These are phyloP conservation scores for Aspergillus nomiae DNA, from an alignment of 2,329 filamentous ascomycete species.

Conservation along the genomic window DNA sequence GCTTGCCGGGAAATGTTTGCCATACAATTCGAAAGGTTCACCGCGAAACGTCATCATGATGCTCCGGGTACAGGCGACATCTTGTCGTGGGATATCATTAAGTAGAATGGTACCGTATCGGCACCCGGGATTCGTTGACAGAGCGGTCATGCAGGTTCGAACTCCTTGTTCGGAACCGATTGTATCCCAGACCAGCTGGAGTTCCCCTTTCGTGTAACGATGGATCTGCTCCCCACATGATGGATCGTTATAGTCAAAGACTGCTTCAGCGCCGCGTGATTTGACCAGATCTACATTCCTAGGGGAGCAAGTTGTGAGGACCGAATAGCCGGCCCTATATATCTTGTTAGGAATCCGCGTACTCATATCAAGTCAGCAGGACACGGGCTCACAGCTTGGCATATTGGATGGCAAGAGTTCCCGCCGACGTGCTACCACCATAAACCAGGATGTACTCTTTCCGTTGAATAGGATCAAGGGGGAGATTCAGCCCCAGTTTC, in stretches of 20 bases:
- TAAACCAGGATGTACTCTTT: slow-evolving; percentile 9
- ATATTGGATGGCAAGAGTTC: slow-evolving; percentile 5
- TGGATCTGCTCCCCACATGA: not conserved
- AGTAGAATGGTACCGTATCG: not conserved
- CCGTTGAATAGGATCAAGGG: not conserved
- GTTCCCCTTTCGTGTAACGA: not conserved
- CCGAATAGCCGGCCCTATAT: slow-evolving; percentile 9
- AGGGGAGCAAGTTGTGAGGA: slow-evolving; percentile 17
- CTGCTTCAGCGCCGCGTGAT: slow-evolving; percentile 11
- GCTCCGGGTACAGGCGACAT: not conserved
- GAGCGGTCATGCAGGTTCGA: not conserved
- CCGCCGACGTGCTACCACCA: slow-evolving; percentile 5
- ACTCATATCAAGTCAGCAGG: not conserved
- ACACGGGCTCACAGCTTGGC: not conserved
- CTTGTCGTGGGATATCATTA: not conserved
- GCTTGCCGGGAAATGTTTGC: not conserved
- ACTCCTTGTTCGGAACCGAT: not conserved
- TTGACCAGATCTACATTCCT: slow-evolving; percentile 10
- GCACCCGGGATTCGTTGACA: not conserved
- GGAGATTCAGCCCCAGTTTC: not conserved
- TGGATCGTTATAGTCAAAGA: slow-evolving; percentile 16
- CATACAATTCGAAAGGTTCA: not conserved
- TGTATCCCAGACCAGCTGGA: not conserved
- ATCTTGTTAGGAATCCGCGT: not conserved
- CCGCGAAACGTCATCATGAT: not conserved